phyloP scores from a whole-genome alignment of 1,139 yeast genomes.

The Candida buenavistaensis region DNA sequence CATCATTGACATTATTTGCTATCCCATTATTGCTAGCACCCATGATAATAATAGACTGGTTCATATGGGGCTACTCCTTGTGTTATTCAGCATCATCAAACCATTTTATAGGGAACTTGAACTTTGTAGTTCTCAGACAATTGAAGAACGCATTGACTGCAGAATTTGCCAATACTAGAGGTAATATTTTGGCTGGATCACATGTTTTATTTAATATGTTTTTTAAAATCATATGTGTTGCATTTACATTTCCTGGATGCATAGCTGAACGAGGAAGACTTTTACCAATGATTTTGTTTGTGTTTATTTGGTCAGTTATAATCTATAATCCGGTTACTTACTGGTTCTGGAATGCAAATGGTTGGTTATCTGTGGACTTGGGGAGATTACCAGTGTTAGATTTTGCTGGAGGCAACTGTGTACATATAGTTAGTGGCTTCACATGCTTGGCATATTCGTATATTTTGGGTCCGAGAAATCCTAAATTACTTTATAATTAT shows the following conservation, averaged over 20 bases:
- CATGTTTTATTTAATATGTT: constrained; percentile 52
- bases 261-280: constrained; percentile 59
- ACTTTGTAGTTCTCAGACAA: constrained; percentile 42
- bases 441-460: constrained; percentile 61
- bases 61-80: constrained; percentile 58
- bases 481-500: constrained; percentile 38
- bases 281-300: constrained; percentile 52
- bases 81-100: constrained; percentile 45
- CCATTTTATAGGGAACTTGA: constrained; percentile 48
- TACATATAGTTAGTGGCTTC: constrained; percentile 62
- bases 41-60: constrained; percentile 53
- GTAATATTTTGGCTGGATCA: constrained; percentile 38
- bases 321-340: constrained; percentile 66
- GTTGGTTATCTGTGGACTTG: constrained; percentile 52
- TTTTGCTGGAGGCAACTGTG: constrained; percentile 66
- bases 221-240: constrained; percentile 53
- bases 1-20: constrained; percentile 56
- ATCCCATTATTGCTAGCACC: constrained; percentile 46
- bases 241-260: constrained; percentile 57
- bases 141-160: constrained; percentile 23
- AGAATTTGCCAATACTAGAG: constrained; percentile 36
- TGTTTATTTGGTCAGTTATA: constrained; percentile 54
- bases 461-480: constrained; percentile 55
- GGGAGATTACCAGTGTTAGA: constrained; percentile 51
- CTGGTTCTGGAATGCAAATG: constrained; percentile 64